These are phyloP conservation scores for Chaetomiaceae sp. DNA, from an alignment of 2,329 filamentous ascomycete species.

Conservation along the genomic window DNA sequence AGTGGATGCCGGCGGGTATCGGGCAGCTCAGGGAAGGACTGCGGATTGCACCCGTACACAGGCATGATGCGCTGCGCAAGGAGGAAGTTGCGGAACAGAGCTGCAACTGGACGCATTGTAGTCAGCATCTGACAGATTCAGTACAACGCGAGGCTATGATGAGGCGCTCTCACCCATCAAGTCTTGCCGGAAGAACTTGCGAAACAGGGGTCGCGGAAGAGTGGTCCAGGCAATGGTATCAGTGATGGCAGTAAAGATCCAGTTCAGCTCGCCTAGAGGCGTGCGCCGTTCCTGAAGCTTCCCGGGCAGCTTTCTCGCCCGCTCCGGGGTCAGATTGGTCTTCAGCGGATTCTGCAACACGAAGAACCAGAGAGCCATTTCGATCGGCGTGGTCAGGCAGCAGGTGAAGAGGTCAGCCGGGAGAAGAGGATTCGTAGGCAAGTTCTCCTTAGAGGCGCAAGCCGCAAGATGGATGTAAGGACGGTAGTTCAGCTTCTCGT, in stretches of 20 bases:
- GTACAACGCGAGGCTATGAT: not conserved
- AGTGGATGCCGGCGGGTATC: slow-evolving; percentile 91
- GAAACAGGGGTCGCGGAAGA: slow-evolving; percentile 80
- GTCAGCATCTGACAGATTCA: not conserved
- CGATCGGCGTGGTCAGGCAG: slow-evolving; percentile 92
- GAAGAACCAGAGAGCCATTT: slow-evolving; percentile 95
- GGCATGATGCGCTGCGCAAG: slow-evolving; percentile 93
- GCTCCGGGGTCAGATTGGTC: slow-evolving; percentile 65
- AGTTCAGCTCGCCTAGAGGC: slow-evolving; percentile 91
- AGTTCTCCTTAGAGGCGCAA: slow-evolving; percentile 81
- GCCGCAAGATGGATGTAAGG: slow-evolving; percentile 85
- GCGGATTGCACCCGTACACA: slow-evolving; percentile 90
- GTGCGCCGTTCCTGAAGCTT: slow-evolving; percentile 88
- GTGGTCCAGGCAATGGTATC: slow-evolving; percentile 99
- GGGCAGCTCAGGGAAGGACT: slow-evolving; percentile 85
- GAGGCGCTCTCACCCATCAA: slow-evolving; percentile 60
- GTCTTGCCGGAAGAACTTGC: slow-evolving; percentile 95
- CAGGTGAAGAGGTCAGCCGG: slow-evolving; percentile 94
- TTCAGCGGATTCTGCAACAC: slow-evolving; percentile 81
- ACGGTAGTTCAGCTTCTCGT: slow-evolving; percentile 65
- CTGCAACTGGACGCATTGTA: slow-evolving; percentile 59
- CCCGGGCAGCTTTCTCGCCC: slow-evolving; percentile 84
- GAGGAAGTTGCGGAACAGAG: slow-evolving; percentile 91
- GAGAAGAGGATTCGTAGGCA: slow-evolving; percentile 88
- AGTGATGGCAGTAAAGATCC: slow-evolving; percentile 98